Evolutionary conservation across 2,329 filamentous ascomycete genomes (phyloP).

Genomic region (Colletotrichum graminicola): DNA sequence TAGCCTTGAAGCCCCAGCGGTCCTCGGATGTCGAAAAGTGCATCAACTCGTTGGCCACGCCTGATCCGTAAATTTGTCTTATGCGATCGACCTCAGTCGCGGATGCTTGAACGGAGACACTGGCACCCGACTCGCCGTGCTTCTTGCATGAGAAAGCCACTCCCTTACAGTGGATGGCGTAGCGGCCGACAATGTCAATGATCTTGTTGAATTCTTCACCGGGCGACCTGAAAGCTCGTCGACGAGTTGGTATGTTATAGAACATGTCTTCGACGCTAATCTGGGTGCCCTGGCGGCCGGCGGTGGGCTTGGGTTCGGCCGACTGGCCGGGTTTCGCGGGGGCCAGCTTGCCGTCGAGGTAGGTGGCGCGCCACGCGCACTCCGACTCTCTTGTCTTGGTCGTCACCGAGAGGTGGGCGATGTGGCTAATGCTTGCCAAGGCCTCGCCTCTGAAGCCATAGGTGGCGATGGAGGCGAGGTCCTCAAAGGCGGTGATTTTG

Average conservation of each 20-base stretch:
- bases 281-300: conserved; percentile 90
- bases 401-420: conserved; percentile 94
- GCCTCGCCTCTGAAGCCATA: conserved; percentile 99
- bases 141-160: conserved; percentile 98
- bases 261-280: conserved; percentile 98
- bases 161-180: conserved; percentile 91
- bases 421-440: conserved; percentile 96
- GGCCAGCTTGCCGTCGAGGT: conserved; percentile 83
- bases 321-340: conserved; percentile 89
- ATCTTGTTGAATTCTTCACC: conserved; percentile 99
- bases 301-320: conserved; percentile 86
- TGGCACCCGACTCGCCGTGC: conserved; percentile 86
- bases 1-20: conserved; percentile 86
- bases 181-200: conserved; percentile 91
- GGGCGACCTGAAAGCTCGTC: conserved; percentile 88
- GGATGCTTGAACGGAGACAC: conserved; percentile 81
- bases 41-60: conserved; percentile 89
- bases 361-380: conserved; percentile 91
- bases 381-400: conserved; percentile 91
- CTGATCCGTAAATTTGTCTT: conserved; percentile 86
- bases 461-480: conserved; percentile 88
- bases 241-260: conserved; percentile 92
- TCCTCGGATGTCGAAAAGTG: conserved; percentile 78
- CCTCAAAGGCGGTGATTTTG: conserved; percentile 93
- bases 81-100: conserved; percentile 85